A percentile compares a stretch with the other conserved stretches of the same genome.
Conservation (phyloP, 2,329 filamentous ascomycete genomes). For the Blastomyces parvus region DNA sequence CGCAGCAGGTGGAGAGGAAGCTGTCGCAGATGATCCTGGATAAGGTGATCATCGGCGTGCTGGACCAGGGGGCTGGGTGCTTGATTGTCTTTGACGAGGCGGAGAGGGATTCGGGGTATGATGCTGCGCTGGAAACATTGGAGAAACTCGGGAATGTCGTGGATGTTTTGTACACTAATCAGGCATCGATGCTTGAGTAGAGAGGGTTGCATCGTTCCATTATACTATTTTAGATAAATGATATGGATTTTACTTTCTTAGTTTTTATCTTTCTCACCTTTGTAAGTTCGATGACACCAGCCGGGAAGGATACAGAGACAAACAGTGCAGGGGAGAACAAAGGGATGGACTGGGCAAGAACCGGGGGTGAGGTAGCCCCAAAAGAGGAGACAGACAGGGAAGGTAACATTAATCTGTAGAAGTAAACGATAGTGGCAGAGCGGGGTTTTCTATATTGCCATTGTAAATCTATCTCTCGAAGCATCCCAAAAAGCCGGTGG, state of each 20-base stretch:
- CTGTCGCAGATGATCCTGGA: slow-evolving; percentile 99
- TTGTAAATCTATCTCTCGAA: too few relatives aligned
- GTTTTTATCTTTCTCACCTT: too few relatives aligned
- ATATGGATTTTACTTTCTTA: neutral
- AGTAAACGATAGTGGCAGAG: too few relatives aligned
- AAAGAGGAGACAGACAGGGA: too few relatives aligned
- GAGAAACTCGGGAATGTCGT: slow-evolving; percentile 96
- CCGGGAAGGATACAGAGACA: too few relatives aligned
- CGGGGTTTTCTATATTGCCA: too few relatives aligned
- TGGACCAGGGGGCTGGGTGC: slow-evolving; percentile 96
- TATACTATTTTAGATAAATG: slow-evolving; percentile 1
- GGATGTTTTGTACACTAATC: slow-evolving; percentile 94
- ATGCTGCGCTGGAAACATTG: slow-evolving; percentile 86
- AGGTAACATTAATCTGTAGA: too few relatives aligned
- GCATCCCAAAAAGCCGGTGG: too few relatives aligned
- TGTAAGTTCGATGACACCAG: too few relatives aligned
- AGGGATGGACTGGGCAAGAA: too few relatives aligned
- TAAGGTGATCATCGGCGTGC: slow-evolving; percentile 94
- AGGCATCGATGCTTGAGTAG: slow-evolving; percentile 89
- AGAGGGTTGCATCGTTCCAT: neutral
- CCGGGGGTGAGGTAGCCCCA: too few relatives aligned
- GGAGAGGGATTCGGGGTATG: slow-evolving; percentile 84
- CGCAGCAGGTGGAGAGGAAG: slow-evolving; percentile 94
- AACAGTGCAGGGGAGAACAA: too few relatives aligned
- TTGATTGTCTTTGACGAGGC: slow-evolving; percentile 96